Conservation (phyloP, 352 stramenopile species). For the Globisporangium middletonii region DNA sequence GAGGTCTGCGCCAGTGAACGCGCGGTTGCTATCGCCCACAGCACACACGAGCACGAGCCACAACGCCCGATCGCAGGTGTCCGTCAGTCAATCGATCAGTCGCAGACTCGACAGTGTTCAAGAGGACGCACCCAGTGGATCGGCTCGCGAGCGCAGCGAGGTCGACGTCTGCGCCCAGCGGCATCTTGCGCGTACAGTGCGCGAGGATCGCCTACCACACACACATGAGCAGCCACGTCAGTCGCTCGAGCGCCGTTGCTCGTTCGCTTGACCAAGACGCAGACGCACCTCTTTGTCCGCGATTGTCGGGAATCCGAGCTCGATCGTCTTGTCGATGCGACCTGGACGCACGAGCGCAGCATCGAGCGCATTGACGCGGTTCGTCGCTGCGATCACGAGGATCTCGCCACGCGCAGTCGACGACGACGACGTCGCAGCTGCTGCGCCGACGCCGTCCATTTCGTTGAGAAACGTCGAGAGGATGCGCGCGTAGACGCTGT, state of each 20-base stretch:
- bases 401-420: conserved; percentile 28
- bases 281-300: conserved; percentile 26
- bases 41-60: conserved; percentile 7
- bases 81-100: background rate
- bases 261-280: too few species aligned
- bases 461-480: conserved; percentile 84
- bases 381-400: conserved; percentile 71
- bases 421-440: conserved; percentile 15
- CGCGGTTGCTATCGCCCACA: conserved; percentile 17
- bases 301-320: conserved; percentile 45
- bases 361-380: conserved; percentile 62
- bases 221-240: too few species aligned
- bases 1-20: conserved; percentile 60
- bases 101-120: background rate
- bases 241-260: background rate
- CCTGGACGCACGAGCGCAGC: conserved; percentile 67
- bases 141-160: conserved; percentile 31
- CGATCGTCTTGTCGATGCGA: conserved; percentile 70
- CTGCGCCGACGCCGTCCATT: conserved; percentile 70
- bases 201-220: conserved; percentile 48
- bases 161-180: conserved; percentile 49
- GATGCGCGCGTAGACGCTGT: conserved; percentile 72
- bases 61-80: background rate
- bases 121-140: conserved; percentile 24
- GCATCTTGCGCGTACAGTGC: conserved; percentile 66